These are phyloP conservation scores for Heterobasidion parviporum DNA, from an alignment of 1,284 basidiomycete species.

Conservation along the genomic window DNA sequence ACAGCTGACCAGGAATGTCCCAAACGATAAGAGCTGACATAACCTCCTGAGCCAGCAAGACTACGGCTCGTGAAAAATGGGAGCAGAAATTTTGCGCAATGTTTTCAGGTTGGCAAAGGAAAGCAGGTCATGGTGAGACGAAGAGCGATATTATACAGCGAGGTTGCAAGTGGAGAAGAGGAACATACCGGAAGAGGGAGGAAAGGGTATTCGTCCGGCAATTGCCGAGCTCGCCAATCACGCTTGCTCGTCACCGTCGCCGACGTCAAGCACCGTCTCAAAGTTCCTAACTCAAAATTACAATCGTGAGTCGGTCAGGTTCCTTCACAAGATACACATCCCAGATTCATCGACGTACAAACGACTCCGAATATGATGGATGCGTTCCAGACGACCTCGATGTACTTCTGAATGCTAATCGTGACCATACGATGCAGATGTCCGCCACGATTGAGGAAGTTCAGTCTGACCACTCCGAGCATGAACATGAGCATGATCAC, in stretches of 20 bases:
- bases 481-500: slow-evolving; percentile 45
- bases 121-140: no score
- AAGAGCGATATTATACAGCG: not conserved
- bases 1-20: no score
- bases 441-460: slow-evolving; percentile 81
- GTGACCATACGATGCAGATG: slow-evolving; percentile 38
- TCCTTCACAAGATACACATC: slow-evolving; percentile 12
- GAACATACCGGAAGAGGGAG: not conserved
- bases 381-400: slow-evolving; percentile 21
- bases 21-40: no score
- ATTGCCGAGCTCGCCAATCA: not conserved
- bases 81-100: no score
- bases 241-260: slow-evolving; percentile 16
- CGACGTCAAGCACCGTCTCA: slow-evolving; percentile 27
- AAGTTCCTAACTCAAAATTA: slow-evolving; percentile 5
- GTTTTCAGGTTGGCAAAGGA: no score
- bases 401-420: slow-evolving; percentile 22
- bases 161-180: not conserved
- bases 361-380: not conserved
- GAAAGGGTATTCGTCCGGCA: not conserved
- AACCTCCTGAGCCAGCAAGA: no score
- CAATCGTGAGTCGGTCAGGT: slow-evolving; percentile 3
- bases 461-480: slow-evolving; percentile 63
- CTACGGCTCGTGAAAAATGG: no score
- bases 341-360: not conserved